Evolutionary conservation across 352 stramenopile genomes (phyloP), one percentile per base, ranked within the genome.

Genomic region (Blastocystis sp.): DNA sequence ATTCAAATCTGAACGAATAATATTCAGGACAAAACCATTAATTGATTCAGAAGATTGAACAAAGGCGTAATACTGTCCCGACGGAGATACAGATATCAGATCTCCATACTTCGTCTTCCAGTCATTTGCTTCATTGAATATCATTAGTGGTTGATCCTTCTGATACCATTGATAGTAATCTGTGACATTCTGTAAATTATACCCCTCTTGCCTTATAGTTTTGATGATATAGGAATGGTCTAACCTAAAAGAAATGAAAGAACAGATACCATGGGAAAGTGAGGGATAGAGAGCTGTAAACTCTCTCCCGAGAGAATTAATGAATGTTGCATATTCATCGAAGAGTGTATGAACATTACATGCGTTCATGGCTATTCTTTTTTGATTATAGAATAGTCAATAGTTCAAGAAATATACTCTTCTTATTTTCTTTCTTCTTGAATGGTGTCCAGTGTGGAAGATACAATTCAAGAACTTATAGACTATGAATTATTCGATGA

Each of bases 401-500:
- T n/a, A n/a, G n/a, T n/a, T n/a, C n/a, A n/a, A n/a, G n/a, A n/a
- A n/a, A n/a, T n/a, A 56, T 20, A 56, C 50, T 56, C 50, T 56
- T 9, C 9, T 18, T 20, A 56, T 56, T 56, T 20, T 18, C 20
- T 18, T 20, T 56, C 20, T 18, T 9, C 20, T 56, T 56, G 50
- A 56, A 56, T 56, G 50, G 50, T 56, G 20, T 56, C 50, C 20
- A 56, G 9, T 56, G 20, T 56, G 20, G 50, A 56, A 56, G 20
- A 56, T 56, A 56, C 50, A n/a, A 78, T 78, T 20, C 2, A 78
- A 20, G 39, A 78, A 4, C 56, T 30, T 18, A 41, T 78, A 41
- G 41, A 34, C 3, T 30, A 85, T 85, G 73, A 85, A 47, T 26
- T 85, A 39, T 85, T 53, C 39, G 73, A 85, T 66, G 73, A 85